Conservation (phyloP, 176 grass and related monocot species). For the Calamus simplicifolius region DNA sequence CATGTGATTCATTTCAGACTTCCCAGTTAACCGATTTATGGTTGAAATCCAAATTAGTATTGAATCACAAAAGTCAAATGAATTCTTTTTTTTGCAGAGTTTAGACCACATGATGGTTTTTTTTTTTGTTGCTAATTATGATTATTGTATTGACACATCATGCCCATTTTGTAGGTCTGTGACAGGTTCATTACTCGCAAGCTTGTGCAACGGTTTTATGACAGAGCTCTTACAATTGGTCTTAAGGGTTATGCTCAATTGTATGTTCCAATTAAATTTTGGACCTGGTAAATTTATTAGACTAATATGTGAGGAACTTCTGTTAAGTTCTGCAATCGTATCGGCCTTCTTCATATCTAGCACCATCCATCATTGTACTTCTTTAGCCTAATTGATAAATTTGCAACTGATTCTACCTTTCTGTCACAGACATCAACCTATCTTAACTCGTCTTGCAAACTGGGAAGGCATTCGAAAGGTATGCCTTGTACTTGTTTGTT, state of each 20-base stretch:
- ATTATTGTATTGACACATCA: slow-evolving; percentile 11
- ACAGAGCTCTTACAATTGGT: slow-evolving; percentile 85
- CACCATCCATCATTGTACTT: no score
- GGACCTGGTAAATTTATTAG: slow-evolving; percentile 2
- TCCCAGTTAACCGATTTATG: no score
- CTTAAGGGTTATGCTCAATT: slow-evolving; percentile 93
- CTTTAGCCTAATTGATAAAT: not conserved
- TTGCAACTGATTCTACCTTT: slow-evolving; percentile 1
- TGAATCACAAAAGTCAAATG: no score
- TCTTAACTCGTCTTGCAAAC: slow-evolving; percentile 78
- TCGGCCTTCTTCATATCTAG: no score
- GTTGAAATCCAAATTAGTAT: no score
- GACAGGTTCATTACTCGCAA: slow-evolving; percentile 96
- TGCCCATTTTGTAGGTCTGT: slow-evolving; percentile 53
- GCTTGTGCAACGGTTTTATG: slow-evolving; percentile 74
- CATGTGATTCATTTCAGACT: no score
- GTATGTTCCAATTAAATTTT: slow-evolving; percentile 42
- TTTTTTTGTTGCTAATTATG: slow-evolving; percentile 18
- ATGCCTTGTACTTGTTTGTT: not conserved
- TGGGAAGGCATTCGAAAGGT: slow-evolving; percentile 96
- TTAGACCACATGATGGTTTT: no score
- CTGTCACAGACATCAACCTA: slow-evolving; percentile 61
- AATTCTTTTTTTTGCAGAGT: no score
- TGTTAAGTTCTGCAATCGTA: no score
- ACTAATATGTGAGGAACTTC: not conserved